phyloP scores from a whole-genome alignment of 352 stramenopile genomes.

The Pythium volutum region DNA sequence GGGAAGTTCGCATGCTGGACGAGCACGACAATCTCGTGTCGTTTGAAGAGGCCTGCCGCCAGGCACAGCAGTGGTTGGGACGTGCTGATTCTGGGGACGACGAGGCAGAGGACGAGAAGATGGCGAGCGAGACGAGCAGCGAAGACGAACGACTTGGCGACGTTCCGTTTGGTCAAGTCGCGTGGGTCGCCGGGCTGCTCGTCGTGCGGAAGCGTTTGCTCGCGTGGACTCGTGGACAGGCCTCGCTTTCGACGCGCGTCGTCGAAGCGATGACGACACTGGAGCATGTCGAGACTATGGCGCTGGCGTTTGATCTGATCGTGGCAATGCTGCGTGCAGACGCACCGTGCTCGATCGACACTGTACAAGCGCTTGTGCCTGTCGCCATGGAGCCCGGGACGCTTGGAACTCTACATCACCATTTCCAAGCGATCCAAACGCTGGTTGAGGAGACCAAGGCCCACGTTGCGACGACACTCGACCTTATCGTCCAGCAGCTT shows the following conservation, averaged over 20 bases:
- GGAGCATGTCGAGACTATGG: background rate
- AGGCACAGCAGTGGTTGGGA: background rate
- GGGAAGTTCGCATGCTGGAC: background rate
- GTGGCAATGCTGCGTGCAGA: background rate
- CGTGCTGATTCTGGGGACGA: background rate
- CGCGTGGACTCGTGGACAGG: background rate
- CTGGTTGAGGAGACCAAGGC: background rate
- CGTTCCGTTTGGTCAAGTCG: background rate
- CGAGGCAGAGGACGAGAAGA: background rate
- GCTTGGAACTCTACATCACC: background rate
- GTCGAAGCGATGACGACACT: background rate
- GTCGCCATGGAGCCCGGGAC: background rate
- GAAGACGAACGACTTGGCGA: no score
- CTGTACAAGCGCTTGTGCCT: background rate
- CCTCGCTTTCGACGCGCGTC: no score
- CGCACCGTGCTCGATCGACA: background rate
- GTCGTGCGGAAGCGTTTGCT: background rate
- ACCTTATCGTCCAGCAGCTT: background rate
- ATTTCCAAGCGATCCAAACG: background rate
- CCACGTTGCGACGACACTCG: background rate
- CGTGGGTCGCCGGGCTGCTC: background rate
- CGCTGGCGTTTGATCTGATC: background rate
- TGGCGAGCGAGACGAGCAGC: background rate
- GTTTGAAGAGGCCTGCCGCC: background rate
- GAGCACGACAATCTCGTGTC: slow-evolving; percentile 3